Conservation (phyloP, 257 asterid genomes). For the Handroanthus guayacan region DNA sequence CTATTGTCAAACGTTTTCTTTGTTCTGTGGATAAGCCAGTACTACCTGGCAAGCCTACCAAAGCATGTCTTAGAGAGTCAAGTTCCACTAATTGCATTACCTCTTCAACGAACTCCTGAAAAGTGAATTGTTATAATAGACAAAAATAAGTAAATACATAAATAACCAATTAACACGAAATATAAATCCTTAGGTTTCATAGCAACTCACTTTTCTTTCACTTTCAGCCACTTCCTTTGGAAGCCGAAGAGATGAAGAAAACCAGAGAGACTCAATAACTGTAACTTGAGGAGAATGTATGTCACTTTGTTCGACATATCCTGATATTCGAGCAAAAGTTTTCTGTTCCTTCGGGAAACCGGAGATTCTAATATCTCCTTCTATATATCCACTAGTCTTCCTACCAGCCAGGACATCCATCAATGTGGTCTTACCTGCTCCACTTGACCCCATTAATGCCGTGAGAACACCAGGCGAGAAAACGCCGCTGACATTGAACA, state of each 20-base stretch:
- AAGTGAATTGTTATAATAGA: slow-evolving; percentile 25
- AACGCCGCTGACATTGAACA: slow-evolving; percentile 80
- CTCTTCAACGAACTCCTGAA: slow-evolving; percentile 90
- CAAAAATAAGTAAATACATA: background rate
- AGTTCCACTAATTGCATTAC: slow-evolving; percentile 91
- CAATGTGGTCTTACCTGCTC: slow-evolving; percentile 96
- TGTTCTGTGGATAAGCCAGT: slow-evolving; percentile 92
- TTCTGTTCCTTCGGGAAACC: slow-evolving; percentile 81
- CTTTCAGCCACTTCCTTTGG: slow-evolving; percentile 69
- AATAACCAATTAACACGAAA: background rate
- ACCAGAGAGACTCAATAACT: slow-evolving; percentile 76
- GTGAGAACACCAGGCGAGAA: slow-evolving; percentile 92
- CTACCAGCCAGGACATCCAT: slow-evolving; percentile 97
- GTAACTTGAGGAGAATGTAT: slow-evolving; percentile 97
- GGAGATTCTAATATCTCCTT: slow-evolving; percentile 84
- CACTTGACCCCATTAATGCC: slow-evolving; percentile 90
- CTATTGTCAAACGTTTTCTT: slow-evolving; percentile 92
- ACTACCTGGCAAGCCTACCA: slow-evolving; percentile 91
- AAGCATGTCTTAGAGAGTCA: slow-evolving; percentile 69
- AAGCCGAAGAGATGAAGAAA: slow-evolving; percentile 83
- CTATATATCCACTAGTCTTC: slow-evolving; percentile 86
- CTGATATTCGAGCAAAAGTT: slow-evolving; percentile 85
- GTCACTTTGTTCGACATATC: slow-evolving; percentile 93
- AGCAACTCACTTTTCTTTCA: slow-evolving; percentile 69
- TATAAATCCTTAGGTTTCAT: slow-evolving; percentile 13